phyloP scores from a whole-genome alignment of 768 basidiomycete genomes.

The Megacollybia marginata region DNA sequence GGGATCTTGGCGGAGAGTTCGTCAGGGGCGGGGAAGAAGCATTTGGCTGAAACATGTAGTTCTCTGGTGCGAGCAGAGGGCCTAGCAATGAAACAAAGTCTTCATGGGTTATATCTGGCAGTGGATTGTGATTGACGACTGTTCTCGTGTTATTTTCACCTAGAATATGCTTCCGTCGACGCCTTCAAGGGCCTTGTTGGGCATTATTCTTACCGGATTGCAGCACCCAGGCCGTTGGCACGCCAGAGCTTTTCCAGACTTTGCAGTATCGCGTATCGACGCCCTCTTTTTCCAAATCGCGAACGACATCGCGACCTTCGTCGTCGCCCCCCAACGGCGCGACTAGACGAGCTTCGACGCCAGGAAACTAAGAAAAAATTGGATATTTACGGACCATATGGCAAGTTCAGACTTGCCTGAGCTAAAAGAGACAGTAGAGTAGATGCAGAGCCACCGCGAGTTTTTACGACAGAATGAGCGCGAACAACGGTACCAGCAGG shows the following conservation, averaged over 20 bases:
- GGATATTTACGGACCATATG: too few relatives aligned
- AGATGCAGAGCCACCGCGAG: conserved; percentile 67
- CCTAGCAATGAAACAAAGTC: conserved; percentile 77
- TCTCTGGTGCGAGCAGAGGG: conserved; percentile 77
- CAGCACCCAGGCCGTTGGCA: conserved; percentile 78
- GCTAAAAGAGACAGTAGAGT: conserved; percentile 64
- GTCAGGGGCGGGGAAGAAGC: conserved; percentile 10
- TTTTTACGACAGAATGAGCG: conserved; percentile 62
- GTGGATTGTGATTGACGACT: conserved; percentile 81
- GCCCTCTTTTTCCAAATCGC: conserved; percentile 58
- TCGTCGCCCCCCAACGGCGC: conserved; percentile 69
- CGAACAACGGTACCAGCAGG: conserved; percentile 50
- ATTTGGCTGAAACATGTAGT: conserved; percentile 41
- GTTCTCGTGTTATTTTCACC: conserved; percentile 55
- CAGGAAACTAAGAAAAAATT: conserved; percentile 29
- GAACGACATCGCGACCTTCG: conserved; percentile 56
- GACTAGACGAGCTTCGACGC: conserved; percentile 60
- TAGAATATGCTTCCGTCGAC: conserved; percentile 2
- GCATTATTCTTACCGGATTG: conserved; percentile 46
- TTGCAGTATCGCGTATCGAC: conserved; percentile 71
- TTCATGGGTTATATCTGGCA: conserved; percentile 82
- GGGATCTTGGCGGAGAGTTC: conserved; percentile 15
- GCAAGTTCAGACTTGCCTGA: conserved; percentile 23
- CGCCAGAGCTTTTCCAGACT: conserved; percentile 61
- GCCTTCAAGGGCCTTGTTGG: not conserved